A percentile compares a stretch with the other conserved stretches of the same genome.
These are phyloP conservation scores for Solanum ossicruentum DNA, from an alignment of 257 asterid species.

Conservation along the genomic window DNA sequence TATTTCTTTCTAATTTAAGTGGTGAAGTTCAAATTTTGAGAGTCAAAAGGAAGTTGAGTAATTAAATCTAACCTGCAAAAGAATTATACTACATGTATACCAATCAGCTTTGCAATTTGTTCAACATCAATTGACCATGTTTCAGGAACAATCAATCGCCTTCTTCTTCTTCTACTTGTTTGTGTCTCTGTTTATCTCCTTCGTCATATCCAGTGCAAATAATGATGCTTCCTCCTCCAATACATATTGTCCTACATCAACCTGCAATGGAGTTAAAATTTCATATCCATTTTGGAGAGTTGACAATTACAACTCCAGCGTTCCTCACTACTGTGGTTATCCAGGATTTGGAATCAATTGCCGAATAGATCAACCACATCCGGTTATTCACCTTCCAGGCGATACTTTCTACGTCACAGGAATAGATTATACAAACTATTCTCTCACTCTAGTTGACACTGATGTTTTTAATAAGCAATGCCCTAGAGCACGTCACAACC, in stretches of 20 bases:
- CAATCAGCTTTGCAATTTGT: not conserved
- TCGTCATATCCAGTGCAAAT: not conserved
- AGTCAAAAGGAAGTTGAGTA: not conserved
- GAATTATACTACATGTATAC: not conserved
- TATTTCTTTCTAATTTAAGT: not conserved
- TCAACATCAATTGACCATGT: not conserved
- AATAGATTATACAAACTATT: not conserved
- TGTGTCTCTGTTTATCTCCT: not conserved
- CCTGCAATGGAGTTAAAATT: not conserved
- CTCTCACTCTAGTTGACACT: not conserved
- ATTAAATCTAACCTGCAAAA: not conserved
- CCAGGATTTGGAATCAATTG: constrained; percentile 10
- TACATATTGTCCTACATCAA: not conserved
- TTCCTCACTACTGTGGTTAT: constrained; percentile 13
- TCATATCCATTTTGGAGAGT: constrained; percentile 12
- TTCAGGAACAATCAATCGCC: not conserved
- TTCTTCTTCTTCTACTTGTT: not conserved
- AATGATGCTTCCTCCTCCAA: not conserved
- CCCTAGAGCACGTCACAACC: constrained; percentile 8
- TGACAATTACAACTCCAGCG: not conserved
- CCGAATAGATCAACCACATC: not conserved
- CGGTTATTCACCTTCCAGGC: not conserved
- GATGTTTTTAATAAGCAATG: not conserved
- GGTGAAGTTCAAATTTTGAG: not conserved
- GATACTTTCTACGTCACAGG: not conserved